Conservation (phyloP, 352 stramenopile genomes). For the Globisporangium yorkense region DNA sequence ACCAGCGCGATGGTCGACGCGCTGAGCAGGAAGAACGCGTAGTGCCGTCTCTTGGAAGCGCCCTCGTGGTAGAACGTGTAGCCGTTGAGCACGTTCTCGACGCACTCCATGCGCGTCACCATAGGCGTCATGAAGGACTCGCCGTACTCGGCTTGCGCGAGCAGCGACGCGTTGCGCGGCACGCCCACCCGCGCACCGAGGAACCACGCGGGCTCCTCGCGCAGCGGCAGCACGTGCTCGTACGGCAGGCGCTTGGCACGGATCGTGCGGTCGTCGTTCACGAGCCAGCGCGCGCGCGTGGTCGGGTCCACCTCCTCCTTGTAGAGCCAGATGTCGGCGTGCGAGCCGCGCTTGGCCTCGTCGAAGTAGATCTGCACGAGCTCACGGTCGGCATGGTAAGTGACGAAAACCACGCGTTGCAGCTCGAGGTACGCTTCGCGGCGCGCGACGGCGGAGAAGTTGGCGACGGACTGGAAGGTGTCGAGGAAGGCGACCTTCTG, state of each 20-base stretch:
- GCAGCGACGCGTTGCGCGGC: constrained; percentile 47
- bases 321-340: constrained; percentile 82
- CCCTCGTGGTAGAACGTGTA: constrained; percentile 64
- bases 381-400: constrained; percentile 49
- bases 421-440: constrained; percentile 44
- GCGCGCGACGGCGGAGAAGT: constrained; percentile 43
- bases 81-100: constrained; percentile 74
- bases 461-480: constrained; percentile 39
- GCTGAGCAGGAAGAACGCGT: constrained; percentile 20
- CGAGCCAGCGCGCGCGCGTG: constrained; percentile 36
- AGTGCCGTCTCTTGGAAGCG: constrained; percentile 18
- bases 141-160: constrained; percentile 66
- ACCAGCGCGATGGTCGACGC: constrained; percentile 23
- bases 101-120: constrained; percentile 68
- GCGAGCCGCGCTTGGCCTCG: constrained; percentile 35
- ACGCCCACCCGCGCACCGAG: constrained; percentile 47
- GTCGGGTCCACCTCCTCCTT: constrained; percentile 32
- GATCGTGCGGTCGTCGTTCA: constrained; percentile 73
- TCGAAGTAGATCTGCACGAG: constrained; percentile 66
- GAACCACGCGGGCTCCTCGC: constrained; percentile 33
- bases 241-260: constrained; percentile 53
- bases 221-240: constrained; percentile 59
- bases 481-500: constrained; percentile 49
- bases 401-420: constrained; percentile 34
- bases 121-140: constrained; percentile 62